Evolutionary conservation across 163 green algal genomes (phyloP), one percentile per base, ranked within the genome.

Genomic region (Trebouxiophyceae sp.): DNA sequence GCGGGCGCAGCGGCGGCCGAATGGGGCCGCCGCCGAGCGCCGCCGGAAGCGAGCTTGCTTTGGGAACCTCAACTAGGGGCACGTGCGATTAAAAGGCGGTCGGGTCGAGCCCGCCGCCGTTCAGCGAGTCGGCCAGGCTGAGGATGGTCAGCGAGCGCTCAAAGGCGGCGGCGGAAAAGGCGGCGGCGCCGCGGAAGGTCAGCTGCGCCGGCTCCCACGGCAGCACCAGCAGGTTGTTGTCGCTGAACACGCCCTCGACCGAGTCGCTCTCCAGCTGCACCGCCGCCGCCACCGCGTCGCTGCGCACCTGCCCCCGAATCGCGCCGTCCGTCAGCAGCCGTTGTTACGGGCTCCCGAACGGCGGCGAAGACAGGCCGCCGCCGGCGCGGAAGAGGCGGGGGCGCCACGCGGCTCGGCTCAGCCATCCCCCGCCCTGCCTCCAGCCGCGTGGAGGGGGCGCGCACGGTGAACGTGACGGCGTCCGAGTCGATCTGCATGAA

Each of bases 181-280:
- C n/a, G 6, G 22, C 4, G 29, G 7, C n/a, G 22, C 45, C 59
- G 0, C 19, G 16, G 44, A 80, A 83, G 0, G 39, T 24, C 22
- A 83, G 7, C 1, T 57, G 54, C 12, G 34, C 33, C 5, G 63
- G 46, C 57, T 72, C 54, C 72, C 72, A 80, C 0, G 77, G 72
- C 67, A 77, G 47, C 60, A 83, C 28, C 32, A 74, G 28, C 5
- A 75, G 55, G 24, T 50, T 63, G 50, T 76, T 78, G 55, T 70
- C 63, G 32, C 58, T 73, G 60, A 80, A 83, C 16, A n/a, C 47
- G 20, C 68, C 72, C 5, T 50, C 24, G 8, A 69, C 4, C n/a
- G n/a, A n/a, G 6, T 45, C 8, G 1, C 60, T 67, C 27, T 83
- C 67, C 2, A 75, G 5, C 0, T 54, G 30, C 2, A 80, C 69